Evolutionary conservation across 2,329 filamentous ascomycete species (phyloP).

Genomic region (Aspergillus quadrilineatus): DNA sequence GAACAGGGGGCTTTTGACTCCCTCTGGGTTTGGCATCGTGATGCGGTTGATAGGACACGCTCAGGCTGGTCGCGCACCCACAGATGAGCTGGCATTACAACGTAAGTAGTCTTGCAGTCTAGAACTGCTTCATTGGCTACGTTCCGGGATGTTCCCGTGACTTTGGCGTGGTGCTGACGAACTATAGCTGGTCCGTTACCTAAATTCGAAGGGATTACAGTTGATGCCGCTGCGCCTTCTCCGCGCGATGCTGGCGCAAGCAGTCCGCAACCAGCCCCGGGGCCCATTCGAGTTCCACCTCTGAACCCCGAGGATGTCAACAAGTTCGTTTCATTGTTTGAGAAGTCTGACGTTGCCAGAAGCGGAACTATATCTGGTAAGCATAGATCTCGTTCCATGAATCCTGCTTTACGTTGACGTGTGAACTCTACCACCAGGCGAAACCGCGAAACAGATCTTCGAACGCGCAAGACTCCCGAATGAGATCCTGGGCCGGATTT

Average conservation of each 20-base stretch:
- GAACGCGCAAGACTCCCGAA: conserved; percentile 89
- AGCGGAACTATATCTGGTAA: conserved; percentile 71
- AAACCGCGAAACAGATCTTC: conserved; percentile 89
- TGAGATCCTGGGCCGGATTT: conserved; percentile 89
- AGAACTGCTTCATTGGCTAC: background rate
- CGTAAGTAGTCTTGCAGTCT: conserved; percentile 48
- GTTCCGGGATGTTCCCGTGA: background rate
- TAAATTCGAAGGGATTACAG: conserved; percentile 77
- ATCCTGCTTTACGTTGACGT: conserved; percentile 13
- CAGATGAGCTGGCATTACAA: conserved; percentile 76
- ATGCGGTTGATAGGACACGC: conserved; percentile 93
- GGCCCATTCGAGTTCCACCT: conserved; percentile 80
- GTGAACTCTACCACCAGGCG: conserved; percentile 52
- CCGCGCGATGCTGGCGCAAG: conserved; percentile 50
- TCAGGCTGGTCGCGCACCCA: conserved; percentile 80
- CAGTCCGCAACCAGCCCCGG: conserved; percentile 47
- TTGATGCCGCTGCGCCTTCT: conserved; percentile 44
- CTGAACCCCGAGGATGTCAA: conserved; percentile 83
- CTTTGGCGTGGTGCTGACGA: background rate
- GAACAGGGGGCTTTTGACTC: conserved; percentile 90
- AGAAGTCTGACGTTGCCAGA: conserved; percentile 72
- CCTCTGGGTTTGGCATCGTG: conserved; percentile 88
- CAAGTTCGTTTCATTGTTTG: conserved; percentile 87
- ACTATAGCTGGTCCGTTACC: conserved; percentile 72
- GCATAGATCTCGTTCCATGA: background rate